These are phyloP conservation scores for Paecilomyces dactylethromorphus DNA, from an alignment of 2,329 filamentous ascomycete species.

Conservation along the genomic window DNA sequence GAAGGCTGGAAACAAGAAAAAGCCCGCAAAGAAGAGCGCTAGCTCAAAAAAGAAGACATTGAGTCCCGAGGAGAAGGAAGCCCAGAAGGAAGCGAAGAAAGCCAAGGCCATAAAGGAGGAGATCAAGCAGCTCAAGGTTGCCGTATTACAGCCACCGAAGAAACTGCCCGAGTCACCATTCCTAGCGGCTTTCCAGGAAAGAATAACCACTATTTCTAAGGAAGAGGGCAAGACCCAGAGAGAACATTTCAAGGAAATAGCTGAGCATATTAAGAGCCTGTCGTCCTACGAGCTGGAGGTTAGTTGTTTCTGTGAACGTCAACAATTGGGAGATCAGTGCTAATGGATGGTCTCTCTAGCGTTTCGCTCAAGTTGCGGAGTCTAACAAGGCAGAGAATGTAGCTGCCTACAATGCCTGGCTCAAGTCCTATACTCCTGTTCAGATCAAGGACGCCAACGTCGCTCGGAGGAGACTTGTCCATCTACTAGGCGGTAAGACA, in stretches of 20 bases:
- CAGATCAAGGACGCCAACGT: constrained; percentile 55
- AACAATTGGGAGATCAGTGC: constrained; percentile 11
- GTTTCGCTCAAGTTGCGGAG: constrained; percentile 46
- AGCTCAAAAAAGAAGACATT: constrained; percentile 25
- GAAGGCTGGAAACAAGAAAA: constrained; percentile 15
- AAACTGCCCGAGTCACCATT: constrained; percentile 18
- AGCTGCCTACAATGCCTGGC: constrained; percentile 46
- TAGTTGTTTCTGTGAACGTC: not conserved
- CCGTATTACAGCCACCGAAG: constrained; percentile 30
- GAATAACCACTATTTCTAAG: constrained; percentile 9
- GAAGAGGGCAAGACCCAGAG: not conserved
- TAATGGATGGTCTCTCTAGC: constrained; percentile 32
- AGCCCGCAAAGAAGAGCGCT: constrained; percentile 13
- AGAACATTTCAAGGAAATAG: constrained; percentile 15
- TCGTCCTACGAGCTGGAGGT: constrained; percentile 11
- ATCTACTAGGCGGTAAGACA: constrained; percentile 13
- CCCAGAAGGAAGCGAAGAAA: constrained; percentile 21
- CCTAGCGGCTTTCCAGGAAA: constrained; percentile 15
- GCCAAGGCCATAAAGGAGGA: constrained; percentile 21
- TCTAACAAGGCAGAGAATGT: constrained; percentile 39
- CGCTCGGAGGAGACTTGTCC: constrained; percentile 41
- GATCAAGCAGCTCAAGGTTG: constrained; percentile 27
- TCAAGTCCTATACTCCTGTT: constrained; percentile 48
- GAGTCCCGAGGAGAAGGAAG: constrained; percentile 24
- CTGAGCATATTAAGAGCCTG: constrained; percentile 8